Conservation (phyloP, 2,329 filamentous ascomycete genomes). For the Daldinia sp. region DNA sequence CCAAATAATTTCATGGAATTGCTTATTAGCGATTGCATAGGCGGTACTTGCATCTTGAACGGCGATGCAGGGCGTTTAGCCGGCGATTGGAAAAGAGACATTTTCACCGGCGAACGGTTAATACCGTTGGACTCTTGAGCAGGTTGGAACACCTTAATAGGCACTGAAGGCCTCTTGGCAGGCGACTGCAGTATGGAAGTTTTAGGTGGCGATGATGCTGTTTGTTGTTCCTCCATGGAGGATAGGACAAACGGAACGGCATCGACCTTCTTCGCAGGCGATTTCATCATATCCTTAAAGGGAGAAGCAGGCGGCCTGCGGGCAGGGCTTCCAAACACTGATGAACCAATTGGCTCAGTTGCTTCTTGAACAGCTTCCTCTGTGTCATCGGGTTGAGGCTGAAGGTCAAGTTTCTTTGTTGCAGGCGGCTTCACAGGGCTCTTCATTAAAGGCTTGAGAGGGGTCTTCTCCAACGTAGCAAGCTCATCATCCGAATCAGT, state of each 20-base stretch:
- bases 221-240: conserved; percentile 46
- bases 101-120: conserved; percentile 53
- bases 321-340: conserved; percentile 66
- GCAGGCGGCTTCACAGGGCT: conserved; percentile 65
- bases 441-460: conserved; percentile 66
- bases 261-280: conserved; percentile 68
- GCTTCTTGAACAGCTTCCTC: conserved; percentile 51
- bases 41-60: conserved; percentile 44
- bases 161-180: conserved; percentile 59
- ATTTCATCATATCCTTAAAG: conserved; percentile 66
- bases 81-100: conserved; percentile 50
- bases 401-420: conserved; percentile 54
- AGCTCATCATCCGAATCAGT: conserved; percentile 71
- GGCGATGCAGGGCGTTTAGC: conserved; percentile 51
- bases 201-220: conserved; percentile 61
- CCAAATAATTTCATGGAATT: conserved; percentile 32
- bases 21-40: conserved; percentile 28
- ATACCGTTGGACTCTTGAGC: conserved; percentile 49
- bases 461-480: conserved; percentile 63
- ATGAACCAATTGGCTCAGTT: conserved; percentile 53
- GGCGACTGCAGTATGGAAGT: conserved; percentile 65
- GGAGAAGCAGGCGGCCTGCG: conserved; percentile 65
- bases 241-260: conserved; percentile 49
- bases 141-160: conserved; percentile 46
- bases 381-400: conserved; percentile 42